A percentile compares a stretch with the other conserved stretches of the same genome.
Conservation (phyloP, 176 grass and related monocot genomes). For the Olyra latifolia region DNA sequence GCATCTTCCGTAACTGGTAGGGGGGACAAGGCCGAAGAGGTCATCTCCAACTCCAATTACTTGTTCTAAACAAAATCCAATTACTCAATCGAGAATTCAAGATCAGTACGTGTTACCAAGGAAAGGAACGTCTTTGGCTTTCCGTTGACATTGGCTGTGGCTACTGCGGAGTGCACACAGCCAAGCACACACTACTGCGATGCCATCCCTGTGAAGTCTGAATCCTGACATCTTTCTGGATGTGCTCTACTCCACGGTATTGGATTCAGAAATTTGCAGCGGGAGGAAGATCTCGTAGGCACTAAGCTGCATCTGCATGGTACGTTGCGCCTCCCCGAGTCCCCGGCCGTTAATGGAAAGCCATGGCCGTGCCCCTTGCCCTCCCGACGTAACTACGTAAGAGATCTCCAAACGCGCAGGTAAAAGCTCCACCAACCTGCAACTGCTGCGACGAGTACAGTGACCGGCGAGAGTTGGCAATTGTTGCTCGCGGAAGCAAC, state of each 20-base stretch:
- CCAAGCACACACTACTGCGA: background rate
- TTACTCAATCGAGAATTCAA: background rate
- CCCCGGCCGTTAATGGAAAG: background rate
- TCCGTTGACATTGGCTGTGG: background rate
- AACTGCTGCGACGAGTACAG: background rate
- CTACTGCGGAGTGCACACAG: background rate
- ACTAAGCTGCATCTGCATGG: background rate
- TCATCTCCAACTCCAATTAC: background rate
- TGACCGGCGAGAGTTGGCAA: background rate
- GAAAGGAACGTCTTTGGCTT: background rate
- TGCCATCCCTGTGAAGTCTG: background rate
- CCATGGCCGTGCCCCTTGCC: background rate
- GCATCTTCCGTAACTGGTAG: background rate
- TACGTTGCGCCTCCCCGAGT: background rate
- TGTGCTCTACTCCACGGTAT: conserved; percentile 1
- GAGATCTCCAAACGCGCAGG: background rate
- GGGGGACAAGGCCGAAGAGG: background rate
- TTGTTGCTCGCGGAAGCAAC: conserved; percentile 16
- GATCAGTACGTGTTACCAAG: background rate
- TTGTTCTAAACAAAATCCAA: too few species aligned
- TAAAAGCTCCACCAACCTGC: background rate
- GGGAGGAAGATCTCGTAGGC: background rate
- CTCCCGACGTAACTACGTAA: conserved; percentile 23
- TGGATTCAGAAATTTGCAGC: background rate
- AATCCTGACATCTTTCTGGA: background rate